Base-by-base conservation (phyloP, 2,329 filamentous ascomycete genomes). In the Laburnicola sp. region DNA sequence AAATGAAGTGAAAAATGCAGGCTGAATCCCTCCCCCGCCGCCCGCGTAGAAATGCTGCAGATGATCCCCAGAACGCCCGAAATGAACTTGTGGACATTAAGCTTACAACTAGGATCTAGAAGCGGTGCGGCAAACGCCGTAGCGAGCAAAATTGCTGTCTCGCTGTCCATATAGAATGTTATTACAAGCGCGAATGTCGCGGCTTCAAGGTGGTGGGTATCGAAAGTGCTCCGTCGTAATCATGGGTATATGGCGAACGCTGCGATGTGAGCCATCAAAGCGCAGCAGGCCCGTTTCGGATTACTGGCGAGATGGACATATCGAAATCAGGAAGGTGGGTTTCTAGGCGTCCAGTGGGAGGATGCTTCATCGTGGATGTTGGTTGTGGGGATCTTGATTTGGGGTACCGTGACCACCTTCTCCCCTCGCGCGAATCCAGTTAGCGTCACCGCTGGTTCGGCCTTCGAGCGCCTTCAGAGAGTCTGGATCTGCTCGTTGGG, bases 391-490 rank as follows among this genome's bases (percentile, higher is more conserved):
- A 53, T 73, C 67, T 46, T 72, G 71, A 47, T 69, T 70, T 21
- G 66, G 66, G 31, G 66, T 62, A 28, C 65, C 59, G 38, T 68
- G 68, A 35, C 70, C 72, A 32, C 65, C 65, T 59, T 74, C 69
- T 43, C 68, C 66, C 54, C 72, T 62, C 40, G 63, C 43, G 42
- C 69, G 62, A 45, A 73, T 66, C 71, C 71, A 71, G 60, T 71
- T 65, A 10, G 68, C 50, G 48, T 70, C 70, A 26, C 73, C 73
- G 51, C 69, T 74, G 50, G 72, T 72, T 53, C 74, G 70, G 44
- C 72, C 73, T 59, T 78, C 78, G 38, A 75, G 68, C 31, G 76
- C 76, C 62, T 80, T 80, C 52, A 76, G 73, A 22, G 73, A 72
- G 54, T 80, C 76, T 1, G 75, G 60, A 47, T 78, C 76, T n/a